phyloP scores from a whole-genome alignment of 345 rosid genomes.

The Citrus sp. region DNA sequence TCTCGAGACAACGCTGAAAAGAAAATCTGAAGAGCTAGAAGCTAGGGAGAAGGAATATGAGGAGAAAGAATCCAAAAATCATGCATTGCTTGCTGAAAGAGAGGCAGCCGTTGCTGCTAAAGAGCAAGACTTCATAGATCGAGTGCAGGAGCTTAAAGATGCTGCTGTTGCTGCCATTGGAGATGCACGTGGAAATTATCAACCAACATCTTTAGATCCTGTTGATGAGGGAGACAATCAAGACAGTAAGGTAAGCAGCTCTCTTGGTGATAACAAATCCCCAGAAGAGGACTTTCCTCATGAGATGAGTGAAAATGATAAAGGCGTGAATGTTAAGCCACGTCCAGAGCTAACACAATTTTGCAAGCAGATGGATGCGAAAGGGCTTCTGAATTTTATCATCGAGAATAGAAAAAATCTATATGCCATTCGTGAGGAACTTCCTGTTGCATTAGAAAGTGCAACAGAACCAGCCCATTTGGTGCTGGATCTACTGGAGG shows the following conservation, averaged over 20 bases:
- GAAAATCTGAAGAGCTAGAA: constrained; percentile 40
- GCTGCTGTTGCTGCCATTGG: constrained; percentile 53
- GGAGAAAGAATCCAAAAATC: constrained; percentile 37
- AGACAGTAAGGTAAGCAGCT: constrained; percentile 55
- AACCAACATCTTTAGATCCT: constrained; percentile 21
- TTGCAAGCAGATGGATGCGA: constrained; percentile 68
- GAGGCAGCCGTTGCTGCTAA: constrained; percentile 45
- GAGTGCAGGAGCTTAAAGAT: constrained; percentile 61
- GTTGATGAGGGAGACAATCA: constrained; percentile 29
- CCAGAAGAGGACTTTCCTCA: constrained; percentile 39
- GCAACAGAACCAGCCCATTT: constrained; percentile 56
- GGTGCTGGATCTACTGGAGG: constrained; percentile 62
- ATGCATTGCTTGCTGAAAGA: constrained; percentile 35
- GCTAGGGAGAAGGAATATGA: constrained; percentile 46
- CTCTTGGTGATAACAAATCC: constrained; percentile 39
- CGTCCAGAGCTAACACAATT: constrained; percentile 45
- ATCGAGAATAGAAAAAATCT: constrained; percentile 45
- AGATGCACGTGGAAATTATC: constrained; percentile 34
- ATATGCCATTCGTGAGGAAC: constrained; percentile 40
- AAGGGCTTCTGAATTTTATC: constrained; percentile 47
- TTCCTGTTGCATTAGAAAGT: constrained; percentile 53
- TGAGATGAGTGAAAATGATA: constrained; percentile 34
- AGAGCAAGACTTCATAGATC: constrained; percentile 52
- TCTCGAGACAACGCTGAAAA: constrained; percentile 38
- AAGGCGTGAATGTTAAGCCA: constrained; percentile 42